Conservation (phyloP, 1,284 basidiomycete species). For the Papiliotrema nemorosa region DNA sequence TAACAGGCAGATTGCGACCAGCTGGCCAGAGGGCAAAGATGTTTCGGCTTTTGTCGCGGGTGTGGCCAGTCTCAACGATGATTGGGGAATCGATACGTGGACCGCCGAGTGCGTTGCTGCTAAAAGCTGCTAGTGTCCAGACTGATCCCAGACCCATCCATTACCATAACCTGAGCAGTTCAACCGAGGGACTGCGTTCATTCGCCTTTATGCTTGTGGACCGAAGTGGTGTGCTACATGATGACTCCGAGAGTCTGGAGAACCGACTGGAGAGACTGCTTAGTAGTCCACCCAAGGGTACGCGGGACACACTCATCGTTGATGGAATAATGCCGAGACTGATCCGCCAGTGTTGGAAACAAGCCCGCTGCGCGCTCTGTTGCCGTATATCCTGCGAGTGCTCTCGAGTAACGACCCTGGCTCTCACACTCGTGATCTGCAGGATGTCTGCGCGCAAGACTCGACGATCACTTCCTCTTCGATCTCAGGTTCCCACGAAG, state of each 20-base stretch:
- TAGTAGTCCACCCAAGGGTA: slow-evolving; percentile 19
- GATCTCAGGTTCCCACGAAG: background rate
- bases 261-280: slow-evolving; percentile 16
- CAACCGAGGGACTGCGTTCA: slow-evolving; percentile 30
- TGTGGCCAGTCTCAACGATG: slow-evolving; percentile 15
- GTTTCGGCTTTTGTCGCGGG: slow-evolving; percentile 27
- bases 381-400: slow-evolving; percentile 8
- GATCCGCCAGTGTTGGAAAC: background rate
- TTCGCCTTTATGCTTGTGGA: slow-evolving; percentile 29
- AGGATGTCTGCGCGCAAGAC: background rate
- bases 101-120: slow-evolving; percentile 35
- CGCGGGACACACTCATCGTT: background rate
- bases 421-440: slow-evolving; percentile 1
- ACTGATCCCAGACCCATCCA: slow-evolving; percentile 28
- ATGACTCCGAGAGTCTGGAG: slow-evolving; percentile 6
- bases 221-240: slow-evolving; percentile 11
- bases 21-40: background rate
- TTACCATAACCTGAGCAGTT: slow-evolving; percentile 36
- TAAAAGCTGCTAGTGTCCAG: no score
- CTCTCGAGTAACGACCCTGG: slow-evolving; percentile 1
- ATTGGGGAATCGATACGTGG: slow-evolving; percentile 24
- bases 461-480: no score
- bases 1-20: background rate
- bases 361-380: slow-evolving; percentile 5
- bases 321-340: no score